A percentile compares a stretch with the other conserved stretches of the same genome.
Evolutionary conservation across 352 stramenopile genomes (phyloP).

Genomic region (Thalassiosira ordinaria): DNA sequence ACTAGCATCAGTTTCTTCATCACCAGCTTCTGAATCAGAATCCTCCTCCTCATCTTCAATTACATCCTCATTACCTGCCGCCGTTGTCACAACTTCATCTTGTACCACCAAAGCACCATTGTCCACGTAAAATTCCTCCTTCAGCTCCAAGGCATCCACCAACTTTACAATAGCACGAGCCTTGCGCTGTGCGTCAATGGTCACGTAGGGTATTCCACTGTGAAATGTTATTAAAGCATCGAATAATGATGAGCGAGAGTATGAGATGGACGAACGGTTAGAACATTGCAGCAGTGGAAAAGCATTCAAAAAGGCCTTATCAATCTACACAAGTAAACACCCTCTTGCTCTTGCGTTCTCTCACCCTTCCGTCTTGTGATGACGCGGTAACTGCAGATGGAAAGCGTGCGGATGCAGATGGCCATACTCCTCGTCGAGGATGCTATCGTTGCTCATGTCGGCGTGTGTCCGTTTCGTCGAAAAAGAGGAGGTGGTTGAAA

Average conservation of each 20-base stretch:
- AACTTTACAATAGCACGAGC: constrained; percentile 62
- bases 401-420: constrained; percentile 35
- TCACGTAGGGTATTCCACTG: constrained; percentile 72
- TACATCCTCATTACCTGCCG: constrained; percentile 9
- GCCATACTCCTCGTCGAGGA: constrained; percentile 24
- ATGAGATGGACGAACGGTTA: not conserved
- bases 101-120: constrained; percentile 16
- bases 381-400: constrained; percentile 35
- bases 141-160: constrained; percentile 66
- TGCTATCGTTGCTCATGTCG: not conserved
- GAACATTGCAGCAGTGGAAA: too few relatives aligned
- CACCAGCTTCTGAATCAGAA: constrained; percentile 3
- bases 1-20: not conserved
- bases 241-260: not conserved
- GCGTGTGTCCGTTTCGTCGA: too few relatives aligned
- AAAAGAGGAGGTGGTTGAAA: too few relatives aligned
- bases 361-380: constrained; percentile 42
- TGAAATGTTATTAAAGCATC: constrained; percentile 1
- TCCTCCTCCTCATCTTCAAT: constrained; percentile 13
- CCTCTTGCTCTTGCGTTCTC: too few relatives aligned
- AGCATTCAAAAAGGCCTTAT: not conserved
- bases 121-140: constrained; percentile 54
- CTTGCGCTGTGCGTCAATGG: constrained; percentile 74
- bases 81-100: constrained; percentile 31
- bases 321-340: too few relatives aligned